A percentile compares a stretch with the other conserved stretches of the same genome.
These are phyloP conservation scores for Kickxella alabastrina DNA, from an alignment of 192 early-diverging fungal species.

Conservation along the genomic window DNA sequence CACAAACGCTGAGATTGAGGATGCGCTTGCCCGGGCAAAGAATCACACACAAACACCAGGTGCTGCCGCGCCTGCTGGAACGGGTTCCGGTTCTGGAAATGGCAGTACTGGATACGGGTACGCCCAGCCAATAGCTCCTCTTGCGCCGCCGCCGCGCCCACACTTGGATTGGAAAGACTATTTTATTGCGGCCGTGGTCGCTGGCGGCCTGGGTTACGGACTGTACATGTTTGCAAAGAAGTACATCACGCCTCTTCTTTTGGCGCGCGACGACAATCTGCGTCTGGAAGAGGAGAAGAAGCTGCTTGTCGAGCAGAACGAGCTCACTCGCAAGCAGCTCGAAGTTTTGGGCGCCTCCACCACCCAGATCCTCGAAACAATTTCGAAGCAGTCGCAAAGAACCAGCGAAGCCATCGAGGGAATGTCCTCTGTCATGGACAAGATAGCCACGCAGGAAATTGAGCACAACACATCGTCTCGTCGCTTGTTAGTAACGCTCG, in stretches of 20 bases:
- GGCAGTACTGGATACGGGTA: too few relatives aligned
- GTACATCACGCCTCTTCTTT: conserved; percentile 31
- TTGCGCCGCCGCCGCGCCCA: conserved; percentile 55
- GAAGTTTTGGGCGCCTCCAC: conserved; percentile 70
- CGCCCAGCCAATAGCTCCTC: conserved; percentile 39
- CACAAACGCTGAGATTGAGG: conserved; percentile 86
- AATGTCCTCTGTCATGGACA: conserved; percentile 46
- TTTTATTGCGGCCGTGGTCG: conserved; percentile 81
- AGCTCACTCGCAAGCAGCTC: conserved; percentile 66
- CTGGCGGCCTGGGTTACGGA: conserved; percentile 88
- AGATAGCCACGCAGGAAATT: conserved; percentile 23
- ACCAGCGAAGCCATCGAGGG: conserved; percentile 68
- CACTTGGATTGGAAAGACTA: conserved; percentile 92
- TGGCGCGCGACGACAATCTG: conserved; percentile 49
- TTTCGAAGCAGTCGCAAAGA: conserved; percentile 66
- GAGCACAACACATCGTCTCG: conserved; percentile 20
- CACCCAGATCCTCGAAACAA: conserved; percentile 54
- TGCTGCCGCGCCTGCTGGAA: background rate
- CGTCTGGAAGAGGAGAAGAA: conserved; percentile 58
- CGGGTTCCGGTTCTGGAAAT: conserved; percentile 8
- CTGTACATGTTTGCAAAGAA: conserved; percentile 65
- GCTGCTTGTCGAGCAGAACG: conserved; percentile 63
- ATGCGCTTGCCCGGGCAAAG: conserved; percentile 67
- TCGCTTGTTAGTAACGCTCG: conserved; percentile 34
- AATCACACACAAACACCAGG: conserved; percentile 10